Evolutionary conservation across 1,284 basidiomycete species (phyloP), one percentile per base, ranked within the genome.

Genomic region (Apiotrichum gracile): DNA sequence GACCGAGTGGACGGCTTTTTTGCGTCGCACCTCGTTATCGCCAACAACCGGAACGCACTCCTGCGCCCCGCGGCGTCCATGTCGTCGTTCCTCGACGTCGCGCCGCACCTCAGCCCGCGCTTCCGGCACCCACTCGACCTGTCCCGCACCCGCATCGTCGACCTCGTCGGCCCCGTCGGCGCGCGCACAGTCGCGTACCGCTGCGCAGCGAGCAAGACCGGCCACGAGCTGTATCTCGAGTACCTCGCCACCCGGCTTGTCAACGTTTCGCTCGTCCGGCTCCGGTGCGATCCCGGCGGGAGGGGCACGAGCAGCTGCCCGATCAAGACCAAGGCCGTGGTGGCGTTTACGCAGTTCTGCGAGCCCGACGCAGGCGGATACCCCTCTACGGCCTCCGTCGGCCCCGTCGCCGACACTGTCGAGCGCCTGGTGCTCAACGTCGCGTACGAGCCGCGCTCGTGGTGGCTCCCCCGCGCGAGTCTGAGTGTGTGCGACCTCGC

Each of bases 371-470:
- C 31, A 9, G 24, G 38, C 12, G 47, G 42, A 38, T 41, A 52
- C 19, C 52, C 56, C 2, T 52, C 49, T 3, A 26, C 44, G 0
- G 52, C 52, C 2, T 43, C 48, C 24, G 50, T 52, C 1, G 53
- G 52, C 2, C 52, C 57, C 2, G 24, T 58, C 17, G 49, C 52
- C 1, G 53, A 58, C 4, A 39, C 26, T 4, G 39, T 47, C 7
- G 43, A 52, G 47, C 47, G 49, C 19, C 51, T 58, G 45, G 47
- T 58, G 9, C 52, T 58, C 4, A 58, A 55, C 31, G 24, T 58
- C 5, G 40, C 40, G 4, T 58, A 55, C 44, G 57, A 58, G 50
- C 57, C 57, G 6, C 47, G 52, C 7, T 39, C 52, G 17, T 33
- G 27, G 25, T 58, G 57, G 57, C 48, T 58, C 37, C 40, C 52